Conservation (phyloP, 345 rosid genomes). For the Microthlaspi erraticum region DNA sequence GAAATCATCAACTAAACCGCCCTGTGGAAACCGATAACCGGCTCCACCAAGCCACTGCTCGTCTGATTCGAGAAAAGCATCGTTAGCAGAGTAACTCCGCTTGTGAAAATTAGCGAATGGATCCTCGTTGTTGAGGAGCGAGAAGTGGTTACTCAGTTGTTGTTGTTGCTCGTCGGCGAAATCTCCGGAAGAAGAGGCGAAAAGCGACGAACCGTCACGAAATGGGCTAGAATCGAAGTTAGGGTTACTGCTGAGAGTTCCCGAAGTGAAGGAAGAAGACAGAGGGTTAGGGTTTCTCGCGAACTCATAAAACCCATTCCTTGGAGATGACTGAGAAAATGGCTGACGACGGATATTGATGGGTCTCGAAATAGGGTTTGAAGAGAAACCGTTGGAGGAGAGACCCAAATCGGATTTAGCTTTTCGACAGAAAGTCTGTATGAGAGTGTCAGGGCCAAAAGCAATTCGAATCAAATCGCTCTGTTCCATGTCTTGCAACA, state of each 20-base stretch:
- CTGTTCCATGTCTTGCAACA: slow-evolving; percentile 64
- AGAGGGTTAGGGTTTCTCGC: slow-evolving; percentile 50
- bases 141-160: slow-evolving; percentile 56
- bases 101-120: slow-evolving; percentile 59
- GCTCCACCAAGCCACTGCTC: slow-evolving; percentile 58
- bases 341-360: slow-evolving; percentile 45
- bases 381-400: slow-evolving; percentile 50
- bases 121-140: slow-evolving; percentile 57
- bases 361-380: slow-evolving; percentile 54
- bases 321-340: slow-evolving; percentile 57
- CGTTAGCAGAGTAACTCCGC: slow-evolving; percentile 76
- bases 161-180: slow-evolving; percentile 51
- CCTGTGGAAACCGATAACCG: slow-evolving; percentile 65
- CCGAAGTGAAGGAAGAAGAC: slow-evolving; percentile 40
- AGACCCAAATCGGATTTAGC: slow-evolving; percentile 70
- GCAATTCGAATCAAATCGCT: slow-evolving; percentile 70
- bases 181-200: slow-evolving; percentile 49
- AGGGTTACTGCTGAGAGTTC: slow-evolving; percentile 38
- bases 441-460: slow-evolving; percentile 58
- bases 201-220: slow-evolving; percentile 47
- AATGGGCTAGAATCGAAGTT: slow-evolving; percentile 59
- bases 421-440: slow-evolving; percentile 59
- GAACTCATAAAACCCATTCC: slow-evolving; percentile 49
- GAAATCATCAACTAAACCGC: slow-evolving; percentile 55
- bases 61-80: slow-evolving; percentile 55